Evolutionary conservation across 768 basidiomycete species (phyloP).

Genomic region (Psilocybe azurescens): DNA sequence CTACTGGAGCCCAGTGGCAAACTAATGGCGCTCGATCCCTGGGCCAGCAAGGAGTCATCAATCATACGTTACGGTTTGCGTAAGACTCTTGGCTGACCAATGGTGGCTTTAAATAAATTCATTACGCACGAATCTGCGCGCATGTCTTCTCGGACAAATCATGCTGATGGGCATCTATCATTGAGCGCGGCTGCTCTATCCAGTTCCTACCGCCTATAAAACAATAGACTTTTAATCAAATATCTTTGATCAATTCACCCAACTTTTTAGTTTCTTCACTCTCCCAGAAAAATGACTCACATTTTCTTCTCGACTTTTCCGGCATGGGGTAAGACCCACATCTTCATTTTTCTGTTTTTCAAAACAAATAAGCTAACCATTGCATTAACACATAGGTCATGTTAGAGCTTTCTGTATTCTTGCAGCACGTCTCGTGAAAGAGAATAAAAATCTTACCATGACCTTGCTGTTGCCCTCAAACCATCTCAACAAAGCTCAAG

Average conservation of each 20-base stretch:
- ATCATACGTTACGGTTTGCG: too few species aligned
- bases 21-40: too few species aligned
- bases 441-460: conserved; percentile 8
- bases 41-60: too few species aligned
- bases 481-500: conserved; percentile 2
- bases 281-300: background rate
- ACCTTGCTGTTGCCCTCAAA: conserved; percentile 11
- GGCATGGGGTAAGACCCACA: conserved; percentile 4
- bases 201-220: too few species aligned
- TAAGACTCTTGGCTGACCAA: background rate
- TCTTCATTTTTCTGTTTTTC: background rate
- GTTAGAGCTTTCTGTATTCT: conserved; percentile 12
- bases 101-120: background rate
- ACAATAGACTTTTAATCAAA: too few species aligned
- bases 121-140: too few species aligned
- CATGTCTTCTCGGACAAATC: background rate
- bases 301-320: conserved; percentile 8
- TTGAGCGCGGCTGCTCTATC: background rate
- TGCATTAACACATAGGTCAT: conserved; percentile 3
- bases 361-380: background rate
- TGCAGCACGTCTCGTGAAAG: conserved; percentile 15
- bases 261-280: background rate
- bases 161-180: background rate
- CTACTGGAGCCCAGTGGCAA: too few species aligned
- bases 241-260: background rate